Conservation (phyloP, 176 grass and related monocot genomes). For the Pharus latifolius region DNA sequence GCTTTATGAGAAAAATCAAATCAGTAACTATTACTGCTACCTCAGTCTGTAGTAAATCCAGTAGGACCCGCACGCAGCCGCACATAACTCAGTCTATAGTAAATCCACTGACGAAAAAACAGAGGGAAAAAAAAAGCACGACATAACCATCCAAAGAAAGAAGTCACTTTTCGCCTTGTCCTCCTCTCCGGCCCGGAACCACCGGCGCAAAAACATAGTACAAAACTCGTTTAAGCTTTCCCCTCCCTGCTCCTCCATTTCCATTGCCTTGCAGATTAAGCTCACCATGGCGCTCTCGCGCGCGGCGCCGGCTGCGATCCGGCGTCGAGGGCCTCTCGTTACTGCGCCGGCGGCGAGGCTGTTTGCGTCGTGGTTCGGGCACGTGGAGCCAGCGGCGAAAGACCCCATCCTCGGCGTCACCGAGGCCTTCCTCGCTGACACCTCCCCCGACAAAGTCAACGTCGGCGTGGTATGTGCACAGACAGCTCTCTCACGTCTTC, state of each 20-base stretch:
- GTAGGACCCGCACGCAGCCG: no score
- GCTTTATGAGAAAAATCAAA: no score
- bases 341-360: slow-evolving; percentile 23
- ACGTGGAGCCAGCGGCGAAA: slow-evolving; percentile 87
- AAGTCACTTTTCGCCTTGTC: no score
- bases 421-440: slow-evolving; percentile 93
- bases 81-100: no score
- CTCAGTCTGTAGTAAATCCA: no score
- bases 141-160: no score
- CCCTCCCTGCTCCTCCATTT: not conserved
- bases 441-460: slow-evolving; percentile 71
- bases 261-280: not conserved
- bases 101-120: no score
- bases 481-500: not conserved
- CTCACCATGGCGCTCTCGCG: slow-evolving; percentile 36
- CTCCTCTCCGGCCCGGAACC: no score
- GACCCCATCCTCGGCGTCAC: slow-evolving; percentile 97
- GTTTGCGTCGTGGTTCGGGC: slow-evolving; percentile 63
- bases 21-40: no score
- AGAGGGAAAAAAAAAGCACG: no score
- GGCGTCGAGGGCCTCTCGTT: not conserved
- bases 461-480: slow-evolving; percentile 59
- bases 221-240: no score
- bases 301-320: slow-evolving; percentile 7
- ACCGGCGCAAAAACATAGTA: no score